Evolutionary conservation across 768 basidiomycete species (phyloP).

Genomic region (Auriscalpium vulgare): DNA sequence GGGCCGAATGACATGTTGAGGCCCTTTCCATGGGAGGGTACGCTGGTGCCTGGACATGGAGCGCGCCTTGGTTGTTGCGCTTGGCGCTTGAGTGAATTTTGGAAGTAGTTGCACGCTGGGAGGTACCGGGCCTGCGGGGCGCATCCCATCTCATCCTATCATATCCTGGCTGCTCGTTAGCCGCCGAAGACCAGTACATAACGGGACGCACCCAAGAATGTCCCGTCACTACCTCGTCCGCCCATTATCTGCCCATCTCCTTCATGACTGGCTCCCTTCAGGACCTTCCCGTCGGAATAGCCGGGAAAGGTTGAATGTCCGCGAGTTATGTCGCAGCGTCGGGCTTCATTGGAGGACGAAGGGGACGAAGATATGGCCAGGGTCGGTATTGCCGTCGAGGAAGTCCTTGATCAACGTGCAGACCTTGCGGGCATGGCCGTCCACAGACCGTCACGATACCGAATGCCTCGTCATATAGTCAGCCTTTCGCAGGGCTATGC

Average conservation of each 20-base stretch:
- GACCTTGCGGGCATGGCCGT: no score
- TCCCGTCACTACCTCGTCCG: slow-evolving; percentile 94
- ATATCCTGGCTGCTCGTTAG: no score
- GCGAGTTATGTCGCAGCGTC: slow-evolving; percentile 68
- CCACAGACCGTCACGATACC: slow-evolving; percentile 65
- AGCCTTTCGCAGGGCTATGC: slow-evolving; percentile 43
- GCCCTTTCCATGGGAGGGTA: no score
- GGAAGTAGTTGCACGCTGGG: no score
- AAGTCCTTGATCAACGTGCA: slow-evolving; percentile 60
- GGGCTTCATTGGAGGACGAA: slow-evolving; percentile 62
- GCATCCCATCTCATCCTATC: no score
- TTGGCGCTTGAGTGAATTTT: no score
- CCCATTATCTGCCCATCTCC: slow-evolving; percentile 49
- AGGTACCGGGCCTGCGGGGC: no score
- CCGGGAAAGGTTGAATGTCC: slow-evolving; percentile 29
- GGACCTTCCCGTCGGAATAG: slow-evolving; percentile 65
- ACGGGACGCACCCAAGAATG: slow-evolving; percentile 53
- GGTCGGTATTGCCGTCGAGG: slow-evolving; percentile 61
- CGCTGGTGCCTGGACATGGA: no score
- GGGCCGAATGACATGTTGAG: no score
- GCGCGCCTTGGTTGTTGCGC: no score
- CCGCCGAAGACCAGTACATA: no score
- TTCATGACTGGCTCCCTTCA: slow-evolving; percentile 63
- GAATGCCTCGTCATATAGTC: slow-evolving; percentile 81
- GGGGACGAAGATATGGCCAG: slow-evolving; percentile 62